Evolutionary conservation across 2,329 filamentous ascomycete genomes (phyloP), one percentile per base, ranked within the genome.

Genomic region (Venturia oleaginea): DNA sequence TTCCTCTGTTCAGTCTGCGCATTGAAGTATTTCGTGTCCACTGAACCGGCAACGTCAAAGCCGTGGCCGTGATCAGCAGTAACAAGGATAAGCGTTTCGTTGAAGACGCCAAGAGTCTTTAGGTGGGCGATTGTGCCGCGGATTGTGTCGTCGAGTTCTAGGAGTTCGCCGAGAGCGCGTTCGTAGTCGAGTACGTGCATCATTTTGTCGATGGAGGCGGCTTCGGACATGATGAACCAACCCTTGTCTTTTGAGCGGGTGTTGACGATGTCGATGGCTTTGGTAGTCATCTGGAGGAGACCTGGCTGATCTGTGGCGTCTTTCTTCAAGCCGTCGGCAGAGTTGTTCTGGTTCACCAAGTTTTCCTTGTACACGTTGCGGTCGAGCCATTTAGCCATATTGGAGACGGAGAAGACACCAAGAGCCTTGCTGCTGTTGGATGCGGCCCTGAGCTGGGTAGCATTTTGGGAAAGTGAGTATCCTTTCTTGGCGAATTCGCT

Each of bases 1-100:
- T 83, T 77, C 69, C 91, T 87, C 73, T 89, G 85, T 22, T 81
- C 80, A 7, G 80, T 76, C 70, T 91, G 84, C 4, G 83, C 82
- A 19, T 83, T 78, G 59, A 93, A 80, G 76, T 92, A 94, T 72
- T 88, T 80, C 22, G 90, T 94, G 72, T 95, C 91, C 59, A 91
- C 89, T 67, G 82, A 86, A 67, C 91, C 91, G 73, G 88, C 92
- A 69, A 95, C 91, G 69, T 92, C 91, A 73, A 95, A 95, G 64
- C 91, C 91, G 77, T 95, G 91, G 51, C 91, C 91, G 79, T 94
- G 91, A 72, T 95, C 90, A n/a, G 90, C 88, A 3, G 90, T 91
- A 60, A 94, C 89, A 61, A 95, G 73, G 68, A 95, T 81, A 3
- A 93, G 83, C 0, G 91, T 95, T 67, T 92, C 84, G 11, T 93